Percentiles rank a stretch among this genome's conserved stretches.
phyloP scores from a whole-genome alignment of 73 alveolate genomes.

The Paramecium primaurelia region DNA sequence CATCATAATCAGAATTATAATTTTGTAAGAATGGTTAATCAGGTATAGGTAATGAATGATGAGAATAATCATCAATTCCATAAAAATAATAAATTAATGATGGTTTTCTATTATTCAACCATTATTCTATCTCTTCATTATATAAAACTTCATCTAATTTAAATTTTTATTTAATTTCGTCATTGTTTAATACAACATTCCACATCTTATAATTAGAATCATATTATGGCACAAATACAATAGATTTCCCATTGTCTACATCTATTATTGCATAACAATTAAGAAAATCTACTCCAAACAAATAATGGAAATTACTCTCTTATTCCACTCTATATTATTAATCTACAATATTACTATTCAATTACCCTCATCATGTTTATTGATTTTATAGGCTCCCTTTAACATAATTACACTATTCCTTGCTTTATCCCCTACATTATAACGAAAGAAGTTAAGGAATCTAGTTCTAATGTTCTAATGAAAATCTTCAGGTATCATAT shows the following conservation, averaged over 20 bases:
- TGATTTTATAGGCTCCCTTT: neutral
- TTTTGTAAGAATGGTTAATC: constrained; percentile 70
- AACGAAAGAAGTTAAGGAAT: constrained; percentile 43
- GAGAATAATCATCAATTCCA: constrained; percentile 88
- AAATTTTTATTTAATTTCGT: constrained; percentile 71
- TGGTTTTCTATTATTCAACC: constrained; percentile 69
- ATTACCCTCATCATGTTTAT: constrained; percentile 33
- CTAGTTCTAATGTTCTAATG: neutral
- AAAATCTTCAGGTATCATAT: neutral
- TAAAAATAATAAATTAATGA: constrained; percentile 72
- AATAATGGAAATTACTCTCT: constrained; percentile 76
- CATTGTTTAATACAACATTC: constrained; percentile 72
- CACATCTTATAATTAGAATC: constrained; percentile 67
- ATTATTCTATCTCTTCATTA: constrained; percentile 70
- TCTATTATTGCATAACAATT: constrained; percentile 74
- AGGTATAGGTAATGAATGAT: constrained; percentile 67
- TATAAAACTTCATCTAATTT: constrained; percentile 75
- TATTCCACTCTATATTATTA: constrained; percentile 65
- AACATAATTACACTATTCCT: neutral
- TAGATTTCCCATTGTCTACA: constrained; percentile 59
- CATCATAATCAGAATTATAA: constrained; percentile 68
- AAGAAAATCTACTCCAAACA: constrained; percentile 76
- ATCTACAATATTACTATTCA: constrained; percentile 12
- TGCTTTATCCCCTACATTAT: constrained; percentile 73
- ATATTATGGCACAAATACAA: constrained; percentile 66